Base-by-base conservation (phyloP, 805 yeast genomes). In the Wickerhamiella qilinensis region DNA sequence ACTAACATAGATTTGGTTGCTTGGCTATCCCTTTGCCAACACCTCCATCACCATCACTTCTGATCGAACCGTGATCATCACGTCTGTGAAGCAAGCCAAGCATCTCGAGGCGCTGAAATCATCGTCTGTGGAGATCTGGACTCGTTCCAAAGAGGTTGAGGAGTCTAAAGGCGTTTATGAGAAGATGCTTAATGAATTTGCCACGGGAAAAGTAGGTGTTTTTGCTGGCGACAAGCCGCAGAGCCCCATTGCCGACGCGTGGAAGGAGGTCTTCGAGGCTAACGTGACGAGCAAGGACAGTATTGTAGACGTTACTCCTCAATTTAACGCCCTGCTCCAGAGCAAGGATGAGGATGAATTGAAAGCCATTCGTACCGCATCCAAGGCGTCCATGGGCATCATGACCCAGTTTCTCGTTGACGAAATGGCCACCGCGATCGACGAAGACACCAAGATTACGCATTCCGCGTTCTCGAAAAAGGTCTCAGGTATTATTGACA, bases 1-100 rank as follows among this genome's bases (percentile, higher is more conserved):
- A 33, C 30, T 28, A 24, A 40, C 43, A 2, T 33, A 49, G 43
- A 79, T 75, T 38, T 88, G 97, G 97, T 63, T 88, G 38, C 62
- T 88, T 36, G 94, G 96, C 3, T 88, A 86, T 56, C 97, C 91
- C 56, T 88, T 88, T 54, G 93, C 94, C n/a, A 91, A 91, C 37
- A 85, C 96, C 1, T 75, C 75, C 22, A 59, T 88, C 38, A 73
- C 68, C 37, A 60, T 86, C 41, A 69, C 80, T 3, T 66, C 68
- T 39, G 71, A 69, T 29, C 73, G 72, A 46, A 63, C 74, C 29
- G 57, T 73, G 3, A 63, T 88, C 39, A 66, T 86, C 41, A 86
- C 96, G 0, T 76, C 88, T 22, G 77, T 75, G 36, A 83, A 83
- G 5, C 88, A 88, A 59, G 84, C 93, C 31, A 82, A 77, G 55